phyloP scores from a whole-genome alignment of 495 filamentous ascomycete genomes.

The Cenococcum geophilum region DNA sequence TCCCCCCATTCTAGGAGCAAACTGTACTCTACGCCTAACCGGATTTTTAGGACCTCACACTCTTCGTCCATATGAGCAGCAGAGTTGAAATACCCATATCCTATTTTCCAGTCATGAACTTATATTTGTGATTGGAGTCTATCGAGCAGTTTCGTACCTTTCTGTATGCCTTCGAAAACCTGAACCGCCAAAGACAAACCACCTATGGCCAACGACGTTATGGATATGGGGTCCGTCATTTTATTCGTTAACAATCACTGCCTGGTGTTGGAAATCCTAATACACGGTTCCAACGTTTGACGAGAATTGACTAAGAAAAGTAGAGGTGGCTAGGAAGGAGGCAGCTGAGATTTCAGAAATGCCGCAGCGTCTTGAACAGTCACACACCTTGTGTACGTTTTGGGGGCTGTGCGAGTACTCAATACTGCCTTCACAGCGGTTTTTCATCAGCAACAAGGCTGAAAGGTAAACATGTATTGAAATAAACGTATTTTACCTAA shows the following conservation, averaged over 20 bases:
- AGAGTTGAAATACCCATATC: neutral
- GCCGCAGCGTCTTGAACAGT: neutral
- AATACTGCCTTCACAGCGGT: neutral
- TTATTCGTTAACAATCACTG: neutral
- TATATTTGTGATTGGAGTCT: neutral
- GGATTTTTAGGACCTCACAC: neutral
- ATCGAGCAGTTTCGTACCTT: neutral
- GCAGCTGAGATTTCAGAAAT: neutral
- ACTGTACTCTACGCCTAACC: neutral
- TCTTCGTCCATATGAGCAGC: slow-evolving; percentile 7
- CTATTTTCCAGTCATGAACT: neutral
- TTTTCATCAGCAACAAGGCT: neutral
- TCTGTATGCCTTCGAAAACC: slow-evolving; percentile 1
- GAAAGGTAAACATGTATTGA: neutral
- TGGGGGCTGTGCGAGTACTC: neutral
- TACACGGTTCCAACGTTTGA: no score
- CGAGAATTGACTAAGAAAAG: neutral
- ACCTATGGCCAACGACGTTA: slow-evolving; percentile 1
- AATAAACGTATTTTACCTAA: neutral
- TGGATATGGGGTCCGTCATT: slow-evolving; percentile 1
- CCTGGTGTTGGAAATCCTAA: no score
- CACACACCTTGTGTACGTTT: neutral
- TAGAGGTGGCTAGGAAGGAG: neutral
- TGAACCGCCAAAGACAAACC: neutral
- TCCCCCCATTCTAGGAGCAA: slow-evolving; percentile 3